Evolutionary conservation across 2,329 filamentous ascomycete species (phyloP), one percentile per base, ranked within the genome.

Genomic region (Kalaharituber pfeilii): DNA sequence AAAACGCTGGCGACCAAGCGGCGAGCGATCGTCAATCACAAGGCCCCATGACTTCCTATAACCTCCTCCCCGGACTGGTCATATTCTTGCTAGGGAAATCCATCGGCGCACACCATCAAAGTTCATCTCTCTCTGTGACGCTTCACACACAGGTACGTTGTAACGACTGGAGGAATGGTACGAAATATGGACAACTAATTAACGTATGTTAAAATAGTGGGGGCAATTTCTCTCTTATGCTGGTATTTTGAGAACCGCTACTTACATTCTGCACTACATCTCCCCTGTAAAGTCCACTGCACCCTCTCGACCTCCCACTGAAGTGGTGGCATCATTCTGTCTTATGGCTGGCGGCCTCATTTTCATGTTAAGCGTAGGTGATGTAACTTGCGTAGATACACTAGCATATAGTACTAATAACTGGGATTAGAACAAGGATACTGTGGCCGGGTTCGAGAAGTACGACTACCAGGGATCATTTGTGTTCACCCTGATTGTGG

Each of bases 71-170:
- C 0, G 85, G 81, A 0, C 73, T 96, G 3, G 78, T 94, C 50
- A 89, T 96, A 61, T 73, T 95, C 55, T 73, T 95, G 0, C 73
- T 95, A 1, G 91, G 91, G 29, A 78, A 88, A 66, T 91, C 94
- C 84, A 96, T 96, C 89, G 83, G 83, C 65, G 86, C 84, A 25
- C 89, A 96, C 68, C 85, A 89, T 56, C 88, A 94, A 67, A 67
- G 73, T 26, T 84, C 80, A 56, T 86, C 86, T 81, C 75, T 87
- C 49, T 89, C 86, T 8, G 85, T 80, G 61, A 94, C 91, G 85
- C 77, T 96, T 50, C 89, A 96, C 70, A 82, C 82, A 65, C 88
- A 63, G 56, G 61, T 63, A 60, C 54, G 52, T 51, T 52, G n/a
- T 39, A 15, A 2, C 30, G 18, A 36, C n/a, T n/a, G 30, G 18